phyloP scores from a whole-genome alignment of 176 grass and related monocot genomes.

The Aegilops sharonensis region DNA sequence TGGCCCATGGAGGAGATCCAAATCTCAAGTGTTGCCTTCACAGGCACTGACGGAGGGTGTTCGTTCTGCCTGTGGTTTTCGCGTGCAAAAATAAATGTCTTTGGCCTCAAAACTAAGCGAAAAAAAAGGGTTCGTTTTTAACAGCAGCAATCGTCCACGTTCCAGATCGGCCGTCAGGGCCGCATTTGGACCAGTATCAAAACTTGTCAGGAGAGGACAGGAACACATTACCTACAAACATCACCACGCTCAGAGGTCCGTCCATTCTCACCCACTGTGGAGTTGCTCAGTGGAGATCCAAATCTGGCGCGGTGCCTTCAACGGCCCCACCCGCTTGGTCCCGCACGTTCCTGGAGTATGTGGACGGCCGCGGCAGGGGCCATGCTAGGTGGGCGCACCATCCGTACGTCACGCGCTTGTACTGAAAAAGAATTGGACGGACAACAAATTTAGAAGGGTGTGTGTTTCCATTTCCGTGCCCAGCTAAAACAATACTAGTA shows the following conservation, averaged over 20 bases:
- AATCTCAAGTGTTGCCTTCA: no score
- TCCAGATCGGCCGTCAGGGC: no score
- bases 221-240: no score
- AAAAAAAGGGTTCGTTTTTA: no score
- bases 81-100: no score
- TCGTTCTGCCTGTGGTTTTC: no score
- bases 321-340: background rate
- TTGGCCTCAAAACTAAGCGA: no score
- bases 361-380: background rate
- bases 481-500: background rate
- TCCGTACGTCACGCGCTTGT: background rate
- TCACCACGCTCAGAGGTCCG: background rate
- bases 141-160: no score
- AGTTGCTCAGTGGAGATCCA: background rate
- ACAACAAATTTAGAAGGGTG: background rate
- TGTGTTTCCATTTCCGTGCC: background rate
- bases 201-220: no score
- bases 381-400: background rate
- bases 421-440: background rate
- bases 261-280: background rate
- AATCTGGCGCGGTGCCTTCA: slow-evolving; percentile 6
- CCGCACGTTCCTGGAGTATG: background rate
- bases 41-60: no score
- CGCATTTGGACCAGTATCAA: no score
- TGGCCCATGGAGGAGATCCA: no score